Conservation (phyloP, 2,329 filamentous ascomycete genomes). For the Shiraia sp. region DNA sequence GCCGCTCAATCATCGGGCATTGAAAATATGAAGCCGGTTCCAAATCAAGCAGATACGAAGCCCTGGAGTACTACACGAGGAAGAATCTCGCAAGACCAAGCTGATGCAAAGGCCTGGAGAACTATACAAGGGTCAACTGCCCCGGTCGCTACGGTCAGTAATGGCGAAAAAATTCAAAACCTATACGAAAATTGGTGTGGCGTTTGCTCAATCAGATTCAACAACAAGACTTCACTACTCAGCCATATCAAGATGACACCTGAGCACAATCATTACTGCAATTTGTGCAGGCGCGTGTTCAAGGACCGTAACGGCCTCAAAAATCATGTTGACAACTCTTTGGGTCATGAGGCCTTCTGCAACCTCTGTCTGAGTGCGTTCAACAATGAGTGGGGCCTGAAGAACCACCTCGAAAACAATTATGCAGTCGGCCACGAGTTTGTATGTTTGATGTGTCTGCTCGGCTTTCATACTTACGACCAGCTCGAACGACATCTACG, state of each 20-base stretch:
- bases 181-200: constrained; percentile 39
- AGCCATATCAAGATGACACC: constrained; percentile 30
- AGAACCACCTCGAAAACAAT: constrained; percentile 42
- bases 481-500: constrained; percentile 31
- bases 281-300: constrained; percentile 41
- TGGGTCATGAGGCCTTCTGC: constrained; percentile 33
- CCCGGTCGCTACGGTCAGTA: constrained; percentile 10
- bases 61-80: background rate
- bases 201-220: constrained; percentile 29
- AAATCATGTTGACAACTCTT: constrained; percentile 39
- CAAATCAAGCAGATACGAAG: constrained; percentile 12
- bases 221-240: constrained; percentile 25
- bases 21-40: constrained; percentile 6
- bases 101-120: background rate
- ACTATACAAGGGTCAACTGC: constrained; percentile 5
- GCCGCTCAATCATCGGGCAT: background rate
- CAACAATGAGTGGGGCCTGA: constrained; percentile 35
- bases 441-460: constrained; percentile 32
- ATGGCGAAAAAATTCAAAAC: constrained; percentile 17
- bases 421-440: constrained; percentile 30
- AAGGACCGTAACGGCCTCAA: constrained; percentile 39
- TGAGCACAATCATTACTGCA: constrained; percentile 38
- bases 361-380: constrained; percentile 42
- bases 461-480: constrained; percentile 23
- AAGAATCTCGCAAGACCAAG: background rate